Evolutionary conservation across 2,329 filamentous ascomycete species (phyloP).

Genomic region (Cryoendolithus antarcticus): DNA sequence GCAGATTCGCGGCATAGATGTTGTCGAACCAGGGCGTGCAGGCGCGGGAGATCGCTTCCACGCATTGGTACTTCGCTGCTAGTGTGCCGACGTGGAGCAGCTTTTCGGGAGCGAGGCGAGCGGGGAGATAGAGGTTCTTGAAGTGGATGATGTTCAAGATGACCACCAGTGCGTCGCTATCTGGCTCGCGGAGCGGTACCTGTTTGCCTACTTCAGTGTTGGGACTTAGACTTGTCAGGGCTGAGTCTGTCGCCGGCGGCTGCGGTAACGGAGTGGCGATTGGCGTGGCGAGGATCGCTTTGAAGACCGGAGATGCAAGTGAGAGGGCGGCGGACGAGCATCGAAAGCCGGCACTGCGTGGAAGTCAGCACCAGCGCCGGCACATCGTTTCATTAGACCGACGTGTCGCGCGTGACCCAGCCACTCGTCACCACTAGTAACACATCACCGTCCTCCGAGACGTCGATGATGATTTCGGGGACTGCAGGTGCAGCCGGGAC

Average conservation of each 20-base stretch:
- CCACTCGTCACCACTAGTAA: conserved; percentile 4
- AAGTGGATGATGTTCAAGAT: conserved; percentile 18
- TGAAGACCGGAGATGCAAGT: conserved; percentile 15
- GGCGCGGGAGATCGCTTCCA: conserved; percentile 12
- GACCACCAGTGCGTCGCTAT: conserved; percentile 14
- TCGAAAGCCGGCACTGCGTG: conserved; percentile 10
- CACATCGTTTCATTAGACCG: neutral
- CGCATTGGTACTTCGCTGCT: conserved; percentile 15
- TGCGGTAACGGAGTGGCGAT: neutral
- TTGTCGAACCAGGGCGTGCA: conserved; percentile 17
- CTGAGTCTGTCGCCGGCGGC: conserved; percentile 1
- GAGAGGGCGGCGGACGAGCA: conserved; percentile 12
- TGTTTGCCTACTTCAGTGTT: conserved; percentile 1
- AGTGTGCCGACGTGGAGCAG: conserved; percentile 13
- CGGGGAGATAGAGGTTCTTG: conserved; percentile 15
- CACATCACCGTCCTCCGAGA: conserved; percentile 7
- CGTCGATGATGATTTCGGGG: conserved; percentile 4
- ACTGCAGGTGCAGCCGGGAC: neutral
- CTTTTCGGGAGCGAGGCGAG: conserved; percentile 10
- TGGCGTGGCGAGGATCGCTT: conserved; percentile 5
- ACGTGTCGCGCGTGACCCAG: no score
- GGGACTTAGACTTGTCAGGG: neutral
- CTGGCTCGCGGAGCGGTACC: conserved; percentile 13
- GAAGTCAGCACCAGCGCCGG: conserved; percentile 2
- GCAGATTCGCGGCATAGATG: conserved; percentile 9